Evolutionary conservation across 176 grass and related monocot species (phyloP), one percentile per base, ranked within the genome.

Genomic region (Oryza rufipogon): DNA sequence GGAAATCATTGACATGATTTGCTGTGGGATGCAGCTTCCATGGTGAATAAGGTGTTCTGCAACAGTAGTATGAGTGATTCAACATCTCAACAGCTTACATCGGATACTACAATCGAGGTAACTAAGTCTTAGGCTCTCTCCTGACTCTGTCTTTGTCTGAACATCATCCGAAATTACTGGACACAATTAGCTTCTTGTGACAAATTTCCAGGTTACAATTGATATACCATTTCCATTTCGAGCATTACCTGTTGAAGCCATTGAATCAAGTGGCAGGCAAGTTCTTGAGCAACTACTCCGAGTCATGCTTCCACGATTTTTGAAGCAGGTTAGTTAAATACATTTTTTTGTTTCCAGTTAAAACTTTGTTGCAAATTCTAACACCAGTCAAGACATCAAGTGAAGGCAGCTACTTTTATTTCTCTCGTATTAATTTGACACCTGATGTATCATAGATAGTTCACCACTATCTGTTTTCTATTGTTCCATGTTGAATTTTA

Each of bases 1-100:
- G 93, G 81, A 99, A 70, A 92, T 79, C 85, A 91, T 98, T 98
- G 91, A 98, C 84, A 86, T 95, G 79, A 88, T 98, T 98, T 98
- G 66, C 47, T 94, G 63, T 98, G 89, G 91, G 91, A 92, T 98
- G 96, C 93, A 98, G 96, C 96, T 98, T 94, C 93, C 72, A 98
- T 98, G 96, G 96, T 86, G 88, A 96, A 99, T 91, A 92, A 67
- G 77, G 82, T 99, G 76, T 99, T 91, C 83, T 99, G 91, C 93
- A 89, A 68, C 32, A 81, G 28, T 66, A 86, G 19, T 75, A 84
- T 58, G 42, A 41, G 72, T 36, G 91, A 75, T 78, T 92, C 86
- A 22, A 63, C 74, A 25, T 47, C 80, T 60, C 87, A 94, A 71
- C 78, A 87, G 26, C 91, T 98, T 84, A 90, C 96, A 74, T 92